Evolutionary conservation across 2,329 filamentous ascomycete species (phyloP).

Genomic region (Cordyceps sp.): DNA sequence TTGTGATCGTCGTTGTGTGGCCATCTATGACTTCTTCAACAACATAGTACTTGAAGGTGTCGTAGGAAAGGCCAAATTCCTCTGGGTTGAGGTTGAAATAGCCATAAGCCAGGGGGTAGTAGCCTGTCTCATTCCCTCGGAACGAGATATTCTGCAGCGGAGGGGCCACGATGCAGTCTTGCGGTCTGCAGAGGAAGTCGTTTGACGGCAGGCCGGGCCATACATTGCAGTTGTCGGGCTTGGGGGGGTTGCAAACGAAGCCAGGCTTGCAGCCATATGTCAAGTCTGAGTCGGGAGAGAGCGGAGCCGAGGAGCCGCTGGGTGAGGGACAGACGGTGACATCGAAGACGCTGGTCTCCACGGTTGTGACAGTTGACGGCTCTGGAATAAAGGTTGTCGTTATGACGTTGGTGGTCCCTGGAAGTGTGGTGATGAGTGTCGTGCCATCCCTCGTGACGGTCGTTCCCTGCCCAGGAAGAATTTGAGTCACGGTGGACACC

Average conservation of each 20-base stretch:
- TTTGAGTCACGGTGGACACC: neutral
- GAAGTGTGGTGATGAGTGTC: neutral
- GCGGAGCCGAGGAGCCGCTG: slow-evolving; percentile 16
- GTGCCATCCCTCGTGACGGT: slow-evolving; percentile 2
- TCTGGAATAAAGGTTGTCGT: slow-evolving; percentile 16
- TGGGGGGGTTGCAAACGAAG: slow-evolving; percentile 33
- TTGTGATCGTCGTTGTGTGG: slow-evolving; percentile 26
- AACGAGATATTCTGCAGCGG: slow-evolving; percentile 20
- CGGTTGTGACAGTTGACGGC: slow-evolving; percentile 11
- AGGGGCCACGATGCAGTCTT: slow-evolving; percentile 27
- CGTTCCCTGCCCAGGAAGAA: slow-evolving; percentile 1
- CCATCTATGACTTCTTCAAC: slow-evolving; percentile 18
- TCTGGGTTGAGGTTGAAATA: slow-evolving; percentile 50
- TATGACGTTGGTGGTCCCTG: slow-evolving; percentile 12
- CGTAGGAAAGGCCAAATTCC: slow-evolving; percentile 45
- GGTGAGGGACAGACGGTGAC: slow-evolving; percentile 27
- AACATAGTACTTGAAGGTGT: slow-evolving; percentile 36
- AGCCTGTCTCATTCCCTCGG: slow-evolving; percentile 26
- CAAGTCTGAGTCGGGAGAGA: slow-evolving; percentile 20
- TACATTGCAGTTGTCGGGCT: slow-evolving; percentile 31
- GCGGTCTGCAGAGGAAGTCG: slow-evolving; percentile 27
- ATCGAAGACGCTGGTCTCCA: slow-evolving; percentile 10
- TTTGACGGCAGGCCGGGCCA: slow-evolving; percentile 28
- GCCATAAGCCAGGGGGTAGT: slow-evolving; percentile 30
- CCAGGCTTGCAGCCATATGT: slow-evolving; percentile 39